Conservation (phyloP, 2,329 filamentous ascomycete genomes). For the Diaporthe sp. region DNA sequence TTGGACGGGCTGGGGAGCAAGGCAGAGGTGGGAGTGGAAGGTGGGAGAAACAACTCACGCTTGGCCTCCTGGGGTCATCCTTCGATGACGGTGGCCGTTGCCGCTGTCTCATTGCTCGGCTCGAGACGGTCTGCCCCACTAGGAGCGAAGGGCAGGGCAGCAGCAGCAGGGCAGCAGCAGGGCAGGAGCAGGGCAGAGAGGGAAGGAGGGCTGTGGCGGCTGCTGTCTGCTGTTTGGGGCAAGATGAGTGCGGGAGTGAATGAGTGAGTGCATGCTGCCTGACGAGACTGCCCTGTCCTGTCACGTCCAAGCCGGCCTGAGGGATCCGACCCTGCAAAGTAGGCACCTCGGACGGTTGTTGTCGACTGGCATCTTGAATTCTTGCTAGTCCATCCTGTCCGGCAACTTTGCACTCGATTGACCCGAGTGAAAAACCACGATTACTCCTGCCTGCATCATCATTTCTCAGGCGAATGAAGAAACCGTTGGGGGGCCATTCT, state of each 20-base stretch:
- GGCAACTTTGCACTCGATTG: not conserved
- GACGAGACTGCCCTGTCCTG: constrained; percentile 6
- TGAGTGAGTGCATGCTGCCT: not conserved
- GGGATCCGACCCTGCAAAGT: constrained; percentile 2
- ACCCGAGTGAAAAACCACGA: not conserved
- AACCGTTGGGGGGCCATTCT: constrained; percentile 19
- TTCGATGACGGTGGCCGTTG: constrained; percentile 28
- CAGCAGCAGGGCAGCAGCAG: not conserved
- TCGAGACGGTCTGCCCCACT: constrained; percentile 28
- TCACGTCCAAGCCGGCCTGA: constrained; percentile 11
- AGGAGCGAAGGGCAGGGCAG: not conserved
- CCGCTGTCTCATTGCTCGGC: constrained; percentile 29
- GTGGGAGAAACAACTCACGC: constrained; percentile 17
- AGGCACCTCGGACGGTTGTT: not conserved
- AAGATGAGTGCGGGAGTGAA: not conserved
- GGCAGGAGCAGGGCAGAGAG: not conserved
- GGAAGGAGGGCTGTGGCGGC: constrained; percentile 3
- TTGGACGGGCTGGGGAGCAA: not conserved
- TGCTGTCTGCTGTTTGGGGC: not conserved
- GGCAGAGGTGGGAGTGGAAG: not conserved
- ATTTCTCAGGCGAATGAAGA: not conserved
- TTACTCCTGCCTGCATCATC: not conserved
- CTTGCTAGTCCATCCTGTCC: not conserved
- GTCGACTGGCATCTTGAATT: not conserved
- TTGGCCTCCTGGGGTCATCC: constrained; percentile 33